Percentiles rank a stretch among this genome's conserved stretches.
Evolutionary conservation across 202 grass and related monocot genomes (phyloP).

Genomic region (Alloteropsis angusta): DNA sequence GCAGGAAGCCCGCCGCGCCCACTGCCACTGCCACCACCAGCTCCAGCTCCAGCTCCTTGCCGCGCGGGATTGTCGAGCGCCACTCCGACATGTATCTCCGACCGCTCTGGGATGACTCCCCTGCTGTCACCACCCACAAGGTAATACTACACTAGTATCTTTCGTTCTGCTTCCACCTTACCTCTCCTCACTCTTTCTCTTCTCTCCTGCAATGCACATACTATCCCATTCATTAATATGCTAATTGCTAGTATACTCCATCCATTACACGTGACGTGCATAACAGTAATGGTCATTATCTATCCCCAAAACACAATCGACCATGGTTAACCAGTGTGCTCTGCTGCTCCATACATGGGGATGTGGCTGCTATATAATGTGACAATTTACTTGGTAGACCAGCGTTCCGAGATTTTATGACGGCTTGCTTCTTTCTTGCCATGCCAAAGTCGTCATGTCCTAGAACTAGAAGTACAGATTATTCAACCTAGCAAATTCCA

Average conservation of each 20-base stretch:
- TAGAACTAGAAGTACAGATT: background rate
- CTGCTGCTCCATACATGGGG: no score
- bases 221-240: no score
- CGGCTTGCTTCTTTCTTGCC: background rate
- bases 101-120: constrained; percentile 42
- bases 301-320: no score
- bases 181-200: background rate
- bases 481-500: background rate
- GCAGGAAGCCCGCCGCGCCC: background rate
- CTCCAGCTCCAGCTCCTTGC: constrained; percentile 42
- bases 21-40: constrained; percentile 20
- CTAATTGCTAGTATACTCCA: no score
- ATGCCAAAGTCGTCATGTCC: background rate
- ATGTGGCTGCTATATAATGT: no score
- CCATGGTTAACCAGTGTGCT: no score
- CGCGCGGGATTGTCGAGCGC: constrained; percentile 57
- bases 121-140: constrained; percentile 11
- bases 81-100: constrained; percentile 75
- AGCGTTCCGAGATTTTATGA: no score
- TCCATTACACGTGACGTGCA: no score
- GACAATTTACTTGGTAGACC: no score
- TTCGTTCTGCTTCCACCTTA: background rate
- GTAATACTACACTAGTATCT: constrained; percentile 19
- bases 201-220: background rate
- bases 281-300: no score